phyloP scores from a whole-genome alignment of 2,329 filamentous ascomycete species.

The Parastagonospora avenae region DNA sequence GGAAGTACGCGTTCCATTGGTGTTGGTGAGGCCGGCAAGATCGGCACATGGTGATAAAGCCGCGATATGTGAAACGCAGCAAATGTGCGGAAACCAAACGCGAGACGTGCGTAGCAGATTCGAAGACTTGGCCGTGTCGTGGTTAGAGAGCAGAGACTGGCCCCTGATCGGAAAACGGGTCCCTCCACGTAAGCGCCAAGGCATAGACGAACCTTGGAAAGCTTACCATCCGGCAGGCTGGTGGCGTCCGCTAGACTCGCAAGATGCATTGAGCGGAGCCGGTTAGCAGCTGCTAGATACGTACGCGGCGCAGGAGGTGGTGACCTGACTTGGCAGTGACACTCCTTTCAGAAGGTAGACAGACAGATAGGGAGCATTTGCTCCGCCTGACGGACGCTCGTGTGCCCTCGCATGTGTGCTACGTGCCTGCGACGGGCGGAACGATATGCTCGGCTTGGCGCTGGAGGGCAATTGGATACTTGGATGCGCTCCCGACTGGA shows the following conservation, averaged over 20 bases:
- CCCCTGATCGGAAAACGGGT: not conserved
- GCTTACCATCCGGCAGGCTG: not conserved
- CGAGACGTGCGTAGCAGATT: not conserved
- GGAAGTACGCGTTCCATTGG: not conserved
- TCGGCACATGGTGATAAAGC: not conserved
- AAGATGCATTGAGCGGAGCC: not conserved
- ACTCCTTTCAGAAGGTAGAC: not conserved
- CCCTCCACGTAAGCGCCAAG: slow-evolving; percentile 19
- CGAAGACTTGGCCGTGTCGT: not conserved
- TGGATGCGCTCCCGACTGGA: not conserved
- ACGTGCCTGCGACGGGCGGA: slow-evolving; percentile 2
- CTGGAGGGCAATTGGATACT: not conserved
- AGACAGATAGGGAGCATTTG: no score
- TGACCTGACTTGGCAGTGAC: not conserved
- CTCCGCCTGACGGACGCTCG: not conserved
- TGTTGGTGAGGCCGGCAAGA: not conserved
- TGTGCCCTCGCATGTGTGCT: slow-evolving; percentile 6
- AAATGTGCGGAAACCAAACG: not conserved
- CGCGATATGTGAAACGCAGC: not conserved
- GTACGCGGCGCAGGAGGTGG: not conserved
- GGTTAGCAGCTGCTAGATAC: not conserved
- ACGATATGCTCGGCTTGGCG: not conserved
- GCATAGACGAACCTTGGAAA: not conserved
- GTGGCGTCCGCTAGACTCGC: not conserved
- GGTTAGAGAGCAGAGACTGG: not conserved